phyloP scores from a whole-genome alignment of 495 filamentous ascomycete species.

The Penicillium pancosmium region DNA sequence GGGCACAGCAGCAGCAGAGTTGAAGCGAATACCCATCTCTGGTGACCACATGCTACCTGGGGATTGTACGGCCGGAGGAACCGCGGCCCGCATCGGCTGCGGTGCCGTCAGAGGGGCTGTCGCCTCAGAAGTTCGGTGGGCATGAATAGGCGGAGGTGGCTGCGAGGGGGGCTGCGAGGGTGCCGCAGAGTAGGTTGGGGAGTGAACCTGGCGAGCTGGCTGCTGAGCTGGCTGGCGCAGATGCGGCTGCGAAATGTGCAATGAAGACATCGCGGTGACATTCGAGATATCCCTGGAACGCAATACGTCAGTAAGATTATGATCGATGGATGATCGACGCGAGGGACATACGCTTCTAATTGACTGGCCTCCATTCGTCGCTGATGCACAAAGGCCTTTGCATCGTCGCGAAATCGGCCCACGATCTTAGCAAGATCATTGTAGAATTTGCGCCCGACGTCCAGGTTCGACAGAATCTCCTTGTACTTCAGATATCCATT shows the following conservation, averaged over 20 bases:
- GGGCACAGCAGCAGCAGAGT: slow-evolving; percentile 28
- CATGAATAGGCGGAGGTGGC: slow-evolving; percentile 36
- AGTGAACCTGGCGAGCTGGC: slow-evolving; percentile 27
- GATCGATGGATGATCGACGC: not conserved
- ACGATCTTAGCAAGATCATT: slow-evolving; percentile 91
- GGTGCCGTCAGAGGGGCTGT: slow-evolving; percentile 55
- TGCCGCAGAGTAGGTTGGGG: slow-evolving; percentile 25
- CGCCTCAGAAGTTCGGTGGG: slow-evolving; percentile 19
- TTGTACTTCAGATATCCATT: slow-evolving; percentile 94
- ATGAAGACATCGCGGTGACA: slow-evolving; percentile 58
- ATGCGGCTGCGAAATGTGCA: slow-evolving; percentile 56
- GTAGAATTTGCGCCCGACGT: slow-evolving; percentile 92
- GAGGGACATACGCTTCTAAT: slow-evolving; percentile 64
- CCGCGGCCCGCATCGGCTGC: slow-evolving; percentile 53
- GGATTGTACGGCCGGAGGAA: slow-evolving; percentile 55
- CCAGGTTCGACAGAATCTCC: slow-evolving; percentile 86
- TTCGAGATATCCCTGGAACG: slow-evolving; percentile 61
- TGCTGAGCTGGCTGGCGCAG: slow-evolving; percentile 30
- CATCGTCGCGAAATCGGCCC: slow-evolving; percentile 74
- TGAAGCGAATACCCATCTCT: slow-evolving; percentile 78
- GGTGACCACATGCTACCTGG: slow-evolving; percentile 71
- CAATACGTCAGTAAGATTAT: slow-evolving; percentile 16
- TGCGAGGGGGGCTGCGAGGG: slow-evolving; percentile 31
- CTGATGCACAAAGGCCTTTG: slow-evolving; percentile 75
- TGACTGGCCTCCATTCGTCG: slow-evolving; percentile 78